These are phyloP conservation scores for Viola pubescens DNA, from an alignment of 441 rosid species.

Conservation along the genomic window DNA sequence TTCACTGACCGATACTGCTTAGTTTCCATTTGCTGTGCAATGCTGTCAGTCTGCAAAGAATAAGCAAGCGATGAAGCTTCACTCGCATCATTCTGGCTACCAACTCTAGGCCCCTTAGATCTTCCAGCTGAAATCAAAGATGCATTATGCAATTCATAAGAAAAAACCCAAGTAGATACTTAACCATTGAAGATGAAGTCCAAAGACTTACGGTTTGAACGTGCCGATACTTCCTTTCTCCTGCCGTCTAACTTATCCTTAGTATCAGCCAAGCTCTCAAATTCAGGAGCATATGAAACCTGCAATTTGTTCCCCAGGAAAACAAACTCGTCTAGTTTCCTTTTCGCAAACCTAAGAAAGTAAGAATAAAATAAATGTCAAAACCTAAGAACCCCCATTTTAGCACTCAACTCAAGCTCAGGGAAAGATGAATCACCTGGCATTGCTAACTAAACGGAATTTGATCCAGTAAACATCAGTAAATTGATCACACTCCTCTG, in stretches of 20 bases:
- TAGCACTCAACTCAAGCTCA: not conserved
- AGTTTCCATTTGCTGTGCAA: constrained; percentile 21
- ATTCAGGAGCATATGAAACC: constrained; percentile 73
- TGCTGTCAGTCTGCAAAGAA: constrained; percentile 22
- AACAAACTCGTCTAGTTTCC: constrained; percentile 69
- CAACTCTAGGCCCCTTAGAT: constrained; percentile 26
- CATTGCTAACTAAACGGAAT: constrained; percentile 51
- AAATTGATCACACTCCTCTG: constrained; percentile 68
- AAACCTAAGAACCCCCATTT: not conserved
- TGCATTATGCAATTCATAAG: not conserved
- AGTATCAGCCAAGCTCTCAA: constrained; percentile 61
- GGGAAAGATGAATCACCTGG: constrained; percentile 38
- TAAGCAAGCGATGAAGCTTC: constrained; percentile 21
- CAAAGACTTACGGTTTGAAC: constrained; percentile 49
- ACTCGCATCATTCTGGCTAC: constrained; percentile 15
- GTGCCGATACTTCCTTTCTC: constrained; percentile 59
- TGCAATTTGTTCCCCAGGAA: constrained; percentile 70
- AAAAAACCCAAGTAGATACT: not conserved
- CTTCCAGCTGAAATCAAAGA: constrained; percentile 39
- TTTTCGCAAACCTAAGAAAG: constrained; percentile 64
- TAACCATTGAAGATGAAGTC: not conserved
- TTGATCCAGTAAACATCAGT: constrained; percentile 89
- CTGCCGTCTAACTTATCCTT: constrained; percentile 72
- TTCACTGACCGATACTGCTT: constrained; percentile 16
- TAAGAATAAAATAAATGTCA: not conserved